phyloP scores from a whole-genome alignment of 192 early-diverging fungal genomes.

The Phycomyces blakesleeanus region DNA sequence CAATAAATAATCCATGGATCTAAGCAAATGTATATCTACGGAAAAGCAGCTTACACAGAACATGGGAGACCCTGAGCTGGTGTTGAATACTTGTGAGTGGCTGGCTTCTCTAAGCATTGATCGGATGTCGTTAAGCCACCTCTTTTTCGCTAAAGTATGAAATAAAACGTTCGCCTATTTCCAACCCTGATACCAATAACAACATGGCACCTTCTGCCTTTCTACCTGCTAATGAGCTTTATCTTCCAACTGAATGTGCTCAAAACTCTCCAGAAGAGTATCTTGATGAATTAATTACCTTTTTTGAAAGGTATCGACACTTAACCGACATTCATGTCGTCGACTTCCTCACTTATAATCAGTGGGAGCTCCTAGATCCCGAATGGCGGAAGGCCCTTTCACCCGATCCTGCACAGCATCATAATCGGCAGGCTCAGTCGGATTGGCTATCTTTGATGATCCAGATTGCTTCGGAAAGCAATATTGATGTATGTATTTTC shows the following conservation, averaged over 20 bases:
- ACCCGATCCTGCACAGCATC: background rate
- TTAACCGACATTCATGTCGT: constrained; percentile 39
- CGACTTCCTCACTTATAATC: constrained; percentile 44
- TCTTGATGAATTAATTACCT: constrained; percentile 7
- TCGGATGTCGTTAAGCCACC: background rate
- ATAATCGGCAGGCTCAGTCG: background rate
- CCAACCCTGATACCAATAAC: background rate
- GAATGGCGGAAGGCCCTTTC: constrained; percentile 44
- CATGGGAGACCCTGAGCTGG: background rate
- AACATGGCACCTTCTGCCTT: background rate
- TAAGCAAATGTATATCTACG: no score
- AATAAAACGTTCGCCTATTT: no score
- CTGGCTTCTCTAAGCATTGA: background rate
- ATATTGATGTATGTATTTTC: constrained; percentile 15
- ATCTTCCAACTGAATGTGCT: constrained; percentile 1
- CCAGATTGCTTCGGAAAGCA: constrained; percentile 10
- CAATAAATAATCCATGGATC: no score
- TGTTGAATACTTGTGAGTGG: background rate
- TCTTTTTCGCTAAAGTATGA: background rate
- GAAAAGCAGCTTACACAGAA: background rate
- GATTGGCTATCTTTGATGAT: constrained; percentile 13
- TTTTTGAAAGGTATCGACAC: constrained; percentile 18
- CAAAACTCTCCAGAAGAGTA: constrained; percentile 13
- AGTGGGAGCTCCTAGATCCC: constrained; percentile 41
- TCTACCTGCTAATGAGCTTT: background rate